Percentiles rank a stretch among this genome's conserved stretches.
Evolutionary conservation across 805 yeast genomes (phyloP).

Genomic region (Vanderwaltozyma tropicalis): DNA sequence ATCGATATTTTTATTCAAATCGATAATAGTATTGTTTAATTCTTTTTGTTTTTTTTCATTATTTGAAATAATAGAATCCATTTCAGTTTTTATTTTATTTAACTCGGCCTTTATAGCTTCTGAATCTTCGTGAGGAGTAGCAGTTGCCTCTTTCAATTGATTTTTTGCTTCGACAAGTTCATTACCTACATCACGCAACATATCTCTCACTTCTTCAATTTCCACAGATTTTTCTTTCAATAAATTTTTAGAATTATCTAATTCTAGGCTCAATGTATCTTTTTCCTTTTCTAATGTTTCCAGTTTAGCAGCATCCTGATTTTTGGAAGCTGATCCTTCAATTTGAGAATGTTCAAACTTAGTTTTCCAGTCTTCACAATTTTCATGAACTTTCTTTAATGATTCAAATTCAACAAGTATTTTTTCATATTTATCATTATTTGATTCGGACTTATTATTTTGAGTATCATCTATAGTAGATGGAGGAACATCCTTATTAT

Average conservation of each 20-base stretch:
- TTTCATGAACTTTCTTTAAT: conserved; percentile 4
- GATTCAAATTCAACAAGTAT: conserved; percentile 3
- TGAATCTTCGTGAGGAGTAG: conserved; percentile 9
- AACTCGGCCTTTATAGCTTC: conserved; percentile 3
- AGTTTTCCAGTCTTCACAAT: conserved; percentile 8
- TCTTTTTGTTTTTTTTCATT: conserved; percentile 27
- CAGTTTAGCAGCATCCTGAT: conserved; percentile 14
- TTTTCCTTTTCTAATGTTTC: conserved; percentile 6
- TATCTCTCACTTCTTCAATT: conserved; percentile 60
- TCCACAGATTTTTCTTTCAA: conserved; percentile 46
- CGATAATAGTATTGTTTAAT: not conserved
- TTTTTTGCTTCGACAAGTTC: conserved; percentile 67
- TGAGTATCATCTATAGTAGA: not conserved
- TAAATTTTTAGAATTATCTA: conserved; percentile 17
- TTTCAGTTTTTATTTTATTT: conserved; percentile 16
- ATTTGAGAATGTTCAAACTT: conserved; percentile 15
- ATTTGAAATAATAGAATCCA: conserved; percentile 13
- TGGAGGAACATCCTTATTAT: not conserved
- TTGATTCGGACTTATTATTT: not conserved
- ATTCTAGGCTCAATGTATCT: conserved; percentile 12
- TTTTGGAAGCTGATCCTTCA: conserved; percentile 3
- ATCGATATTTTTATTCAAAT: conserved; percentile 15
- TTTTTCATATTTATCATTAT: conserved; percentile 5
- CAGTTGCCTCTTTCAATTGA: conserved; percentile 32
- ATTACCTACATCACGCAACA: conserved; percentile 66